These are phyloP conservation scores for Ajuga chamaepitys DNA, from an alignment of 257 asterid genomes.

Conservation along the genomic window DNA sequence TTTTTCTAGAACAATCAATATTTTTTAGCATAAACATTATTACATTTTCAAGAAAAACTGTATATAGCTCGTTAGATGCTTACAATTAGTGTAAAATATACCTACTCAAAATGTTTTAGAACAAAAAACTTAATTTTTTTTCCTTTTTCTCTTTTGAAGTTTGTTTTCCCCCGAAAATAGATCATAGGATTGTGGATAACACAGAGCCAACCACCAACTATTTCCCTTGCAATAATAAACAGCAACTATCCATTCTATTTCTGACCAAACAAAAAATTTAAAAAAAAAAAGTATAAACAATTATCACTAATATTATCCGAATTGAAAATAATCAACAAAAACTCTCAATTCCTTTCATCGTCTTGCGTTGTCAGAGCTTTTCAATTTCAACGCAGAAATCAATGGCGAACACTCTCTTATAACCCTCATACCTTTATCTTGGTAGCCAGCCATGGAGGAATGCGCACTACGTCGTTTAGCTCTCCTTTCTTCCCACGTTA, in stretches of 20 bases:
- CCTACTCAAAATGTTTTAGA: too few relatives aligned
- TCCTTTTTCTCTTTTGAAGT: too few relatives aligned
- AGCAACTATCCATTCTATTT: background rate
- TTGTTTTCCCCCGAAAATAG: background rate
- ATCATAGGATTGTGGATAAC: conserved; percentile 7
- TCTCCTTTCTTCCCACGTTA: conserved; percentile 56
- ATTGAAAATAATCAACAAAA: background rate
- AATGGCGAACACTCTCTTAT: conserved; percentile 21
- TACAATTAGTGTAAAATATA: too few relatives aligned
- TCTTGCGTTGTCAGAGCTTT: background rate
- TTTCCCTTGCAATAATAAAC: background rate
- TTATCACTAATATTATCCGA: conserved; percentile 11
- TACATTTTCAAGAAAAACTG: too few relatives aligned
- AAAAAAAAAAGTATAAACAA: background rate
- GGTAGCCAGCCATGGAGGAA: conserved; percentile 34
- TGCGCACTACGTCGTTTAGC: conserved; percentile 73
- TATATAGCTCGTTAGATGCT: too few relatives aligned
- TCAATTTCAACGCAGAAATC: conserved; percentile 17
- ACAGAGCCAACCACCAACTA: background rate
- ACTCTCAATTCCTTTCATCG: background rate
- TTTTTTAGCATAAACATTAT: too few relatives aligned
- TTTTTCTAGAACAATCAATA: too few relatives aligned
- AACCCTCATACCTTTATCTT: background rate
- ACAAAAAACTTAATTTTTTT: too few relatives aligned
- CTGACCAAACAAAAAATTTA: background rate